These are phyloP conservation scores for Cryptococcus sp. DNA, from an alignment of 1,284 basidiomycete species.

Conservation along the genomic window DNA sequence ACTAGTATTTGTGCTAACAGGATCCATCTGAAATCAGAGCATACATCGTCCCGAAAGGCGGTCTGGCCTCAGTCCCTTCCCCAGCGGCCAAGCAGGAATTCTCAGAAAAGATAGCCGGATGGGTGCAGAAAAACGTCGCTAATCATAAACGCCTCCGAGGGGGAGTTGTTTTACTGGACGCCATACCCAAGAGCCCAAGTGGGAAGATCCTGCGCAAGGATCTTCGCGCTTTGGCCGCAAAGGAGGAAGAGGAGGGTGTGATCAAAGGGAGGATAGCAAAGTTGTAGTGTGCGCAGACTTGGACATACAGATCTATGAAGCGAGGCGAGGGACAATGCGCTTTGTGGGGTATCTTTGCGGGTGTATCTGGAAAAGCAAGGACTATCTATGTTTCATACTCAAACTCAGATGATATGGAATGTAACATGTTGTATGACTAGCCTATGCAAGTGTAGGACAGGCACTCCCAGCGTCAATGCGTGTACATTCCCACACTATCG, in stretches of 20 bases:
- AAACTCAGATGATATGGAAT: too few relatives aligned
- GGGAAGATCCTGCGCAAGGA: slow-evolving; percentile 51
- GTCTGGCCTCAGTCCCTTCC: slow-evolving; percentile 46
- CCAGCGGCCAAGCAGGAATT: slow-evolving; percentile 56
- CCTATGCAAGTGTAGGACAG: too few relatives aligned
- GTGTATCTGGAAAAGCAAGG: too few relatives aligned
- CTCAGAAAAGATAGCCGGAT: slow-evolving; percentile 60
- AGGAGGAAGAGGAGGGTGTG: slow-evolving; percentile 28
- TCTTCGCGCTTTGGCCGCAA: slow-evolving; percentile 36
- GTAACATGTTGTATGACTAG: too few relatives aligned
- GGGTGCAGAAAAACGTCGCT: slow-evolving; percentile 63
- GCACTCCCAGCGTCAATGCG: too few relatives aligned
- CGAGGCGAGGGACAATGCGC: too few relatives aligned
- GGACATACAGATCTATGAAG: too few relatives aligned
- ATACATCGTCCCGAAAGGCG: slow-evolving; percentile 35
- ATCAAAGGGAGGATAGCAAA: slow-evolving; percentile 15
- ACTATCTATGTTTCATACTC: too few relatives aligned
- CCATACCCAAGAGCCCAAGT: slow-evolving; percentile 55
- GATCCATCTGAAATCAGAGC: background rate
- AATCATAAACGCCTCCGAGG: slow-evolving; percentile 57
- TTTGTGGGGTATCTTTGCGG: too few relatives aligned
- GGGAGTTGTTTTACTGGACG: slow-evolving; percentile 54
- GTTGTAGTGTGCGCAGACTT: slow-evolving; percentile 10
- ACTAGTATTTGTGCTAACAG: too few relatives aligned
- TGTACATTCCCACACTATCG: too few relatives aligned